phyloP scores from a whole-genome alignment of 257 asterid species.

The Scutellaria baicalensis region DNA sequence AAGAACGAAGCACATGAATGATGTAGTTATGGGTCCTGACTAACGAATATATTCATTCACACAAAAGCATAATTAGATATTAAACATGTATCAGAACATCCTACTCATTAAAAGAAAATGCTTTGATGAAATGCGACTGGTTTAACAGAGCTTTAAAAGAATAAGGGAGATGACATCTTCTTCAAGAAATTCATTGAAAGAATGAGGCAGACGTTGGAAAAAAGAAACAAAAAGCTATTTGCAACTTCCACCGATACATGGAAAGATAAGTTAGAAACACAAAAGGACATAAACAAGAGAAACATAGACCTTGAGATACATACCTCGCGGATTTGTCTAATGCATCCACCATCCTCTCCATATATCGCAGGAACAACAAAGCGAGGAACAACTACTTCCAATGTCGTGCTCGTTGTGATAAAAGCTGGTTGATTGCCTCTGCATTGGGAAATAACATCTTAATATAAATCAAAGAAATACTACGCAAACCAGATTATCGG shows the following conservation, averaged over 20 bases:
- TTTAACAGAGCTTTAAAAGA: neutral
- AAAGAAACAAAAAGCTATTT: neutral
- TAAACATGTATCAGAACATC: neutral
- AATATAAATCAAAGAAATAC: neutral
- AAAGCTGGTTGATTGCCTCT: slow-evolving; percentile 73
- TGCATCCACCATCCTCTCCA: slow-evolving; percentile 92
- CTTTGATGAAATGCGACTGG: neutral
- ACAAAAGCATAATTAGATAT: neutral
- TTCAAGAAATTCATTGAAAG: neutral
- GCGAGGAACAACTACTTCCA: slow-evolving; percentile 95
- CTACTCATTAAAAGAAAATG: neutral
- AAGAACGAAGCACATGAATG: neutral
- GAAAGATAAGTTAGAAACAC: neutral
- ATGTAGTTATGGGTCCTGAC: neutral
- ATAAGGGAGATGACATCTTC: neutral
- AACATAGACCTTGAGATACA: neutral
- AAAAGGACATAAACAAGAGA: slow-evolving; percentile 8
- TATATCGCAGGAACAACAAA: slow-evolving; percentile 80
- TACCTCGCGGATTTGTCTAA: slow-evolving; percentile 89
- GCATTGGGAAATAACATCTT: slow-evolving; percentile 18
- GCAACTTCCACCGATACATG: neutral
- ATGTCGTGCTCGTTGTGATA: slow-evolving; percentile 85
- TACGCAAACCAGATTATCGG: neutral
- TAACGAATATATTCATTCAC: neutral
- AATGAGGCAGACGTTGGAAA: neutral